phyloP scores from a whole-genome alignment of 129 eudicot genomes.

The Helichrysum umbraculigerum region DNA sequence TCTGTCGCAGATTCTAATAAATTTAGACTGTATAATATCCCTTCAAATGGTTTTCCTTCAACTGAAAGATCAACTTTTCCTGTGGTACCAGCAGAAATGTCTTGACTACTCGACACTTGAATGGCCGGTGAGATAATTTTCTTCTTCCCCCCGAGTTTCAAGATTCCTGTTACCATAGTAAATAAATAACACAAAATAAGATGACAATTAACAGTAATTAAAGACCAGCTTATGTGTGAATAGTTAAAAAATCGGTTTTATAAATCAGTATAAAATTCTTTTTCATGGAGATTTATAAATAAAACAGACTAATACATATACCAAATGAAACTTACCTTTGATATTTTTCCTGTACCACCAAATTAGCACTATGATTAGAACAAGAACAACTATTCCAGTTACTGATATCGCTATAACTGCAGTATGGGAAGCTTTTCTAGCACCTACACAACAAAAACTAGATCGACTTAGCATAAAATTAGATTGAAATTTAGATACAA shows the following conservation, averaged over 20 bases:
- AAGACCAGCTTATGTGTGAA: neutral
- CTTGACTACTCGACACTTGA: slow-evolving; percentile 30
- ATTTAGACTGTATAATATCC: slow-evolving; percentile 43
- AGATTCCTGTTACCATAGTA: slow-evolving; percentile 26
- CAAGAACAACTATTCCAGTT: slow-evolving; percentile 36
- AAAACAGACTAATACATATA: too few relatives aligned
- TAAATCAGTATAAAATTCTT: neutral
- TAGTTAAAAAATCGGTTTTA: neutral
- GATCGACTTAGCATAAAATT: too few relatives aligned
- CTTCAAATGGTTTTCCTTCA: slow-evolving; percentile 38
- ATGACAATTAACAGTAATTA: neutral
- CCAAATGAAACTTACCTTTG: slow-evolving; percentile 34
- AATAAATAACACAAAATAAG: neutral
- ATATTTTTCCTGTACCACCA: slow-evolving; percentile 42
- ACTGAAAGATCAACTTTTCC: slow-evolving; percentile 28
- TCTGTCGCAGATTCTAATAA: slow-evolving; percentile 52
- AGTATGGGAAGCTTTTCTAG: slow-evolving; percentile 19
- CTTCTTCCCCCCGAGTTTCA: slow-evolving; percentile 18
- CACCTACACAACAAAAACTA: neutral
- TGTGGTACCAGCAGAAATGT: slow-evolving; percentile 31
- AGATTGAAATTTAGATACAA: too few relatives aligned
- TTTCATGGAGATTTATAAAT: neutral
- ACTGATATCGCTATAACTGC: slow-evolving; percentile 37
- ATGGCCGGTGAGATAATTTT: neutral
- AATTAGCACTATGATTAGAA: slow-evolving; percentile 33